Evolutionary conservation across 1,284 basidiomycete species (phyloP), one percentile per base, ranked within the genome.

Genomic region (Hymenochaete sp.): DNA sequence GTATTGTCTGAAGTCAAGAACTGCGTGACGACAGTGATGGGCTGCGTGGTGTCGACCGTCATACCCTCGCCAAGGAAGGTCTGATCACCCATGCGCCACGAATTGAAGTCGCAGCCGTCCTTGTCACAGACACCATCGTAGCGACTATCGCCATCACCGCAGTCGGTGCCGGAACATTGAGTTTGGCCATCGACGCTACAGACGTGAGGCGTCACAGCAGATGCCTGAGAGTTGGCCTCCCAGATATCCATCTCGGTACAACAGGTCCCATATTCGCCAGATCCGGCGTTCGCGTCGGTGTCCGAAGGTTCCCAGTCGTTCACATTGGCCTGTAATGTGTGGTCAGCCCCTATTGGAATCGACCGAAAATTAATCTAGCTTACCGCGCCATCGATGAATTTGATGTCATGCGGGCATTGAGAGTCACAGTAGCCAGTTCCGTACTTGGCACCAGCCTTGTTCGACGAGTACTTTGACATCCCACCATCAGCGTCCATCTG

Each of bases 221-320:
- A 58, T 31, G 70, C 62, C 52, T 65, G 60, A 49, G 61, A 64
- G 67, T 75, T 75, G 55, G 70, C 73, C 57, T 72, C 70, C 72
- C 72, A 75, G 57, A 75, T 63, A 59, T 76, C 73, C 70, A 75
- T 73, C 63, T 76, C 72, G 49, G 57, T 64, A 57, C 72, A 75
- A 65, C 72, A 75, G 9, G 70, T 62, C 27, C 72, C 72, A 54
- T 62, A 64, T 16, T 56, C 38, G 28, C 72, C 71, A 2, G 55
- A 59, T 18, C 72, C 72, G 13, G 70, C 61, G 60, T 73, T 74
- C 53, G 62, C 50, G 53, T 67, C 64, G 54, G 54, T 68, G 40
- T 60, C 43, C 0, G 63, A 62, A 22, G 59, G 51, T 8, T 52
- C 58, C 72, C 72, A 75, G 54, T 63, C 66, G 18, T 49, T 52